These are phyloP conservation scores for Amaranthus cruentus DNA, from an alignment of 148 eudicot species.

Conservation along the genomic window DNA sequence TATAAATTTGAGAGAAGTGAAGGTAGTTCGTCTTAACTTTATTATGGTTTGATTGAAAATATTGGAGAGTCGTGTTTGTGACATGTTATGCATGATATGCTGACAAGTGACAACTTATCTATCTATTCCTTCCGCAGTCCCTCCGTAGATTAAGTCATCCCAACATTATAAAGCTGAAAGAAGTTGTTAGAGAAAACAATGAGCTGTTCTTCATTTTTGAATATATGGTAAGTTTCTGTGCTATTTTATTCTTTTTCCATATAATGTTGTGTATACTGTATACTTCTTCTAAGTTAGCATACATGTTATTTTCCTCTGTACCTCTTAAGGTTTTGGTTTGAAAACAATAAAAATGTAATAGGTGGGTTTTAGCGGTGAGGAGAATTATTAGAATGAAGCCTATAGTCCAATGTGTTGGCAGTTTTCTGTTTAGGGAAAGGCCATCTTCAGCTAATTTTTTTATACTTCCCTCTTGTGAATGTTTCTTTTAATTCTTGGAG, in stretches of 20 bases:
- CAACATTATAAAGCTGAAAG: slow-evolving; percentile 92
- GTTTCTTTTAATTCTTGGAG: neutral
- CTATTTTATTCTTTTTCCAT: no score
- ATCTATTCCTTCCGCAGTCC: slow-evolving; percentile 42
- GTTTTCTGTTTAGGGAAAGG: neutral
- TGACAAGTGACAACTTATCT: neutral
- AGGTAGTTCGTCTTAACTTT: slow-evolving; percentile 42
- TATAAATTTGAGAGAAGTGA: slow-evolving; percentile 83
- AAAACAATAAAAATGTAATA: neutral
- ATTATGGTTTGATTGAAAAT: neutral
- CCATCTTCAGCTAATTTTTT: neutral
- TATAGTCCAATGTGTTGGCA: neutral
- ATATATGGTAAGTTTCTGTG: slow-evolving; percentile 59
- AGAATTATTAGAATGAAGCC: no score
- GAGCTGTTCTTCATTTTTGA: slow-evolving; percentile 90
- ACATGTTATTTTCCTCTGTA: neutral
- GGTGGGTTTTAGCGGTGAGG: neutral
- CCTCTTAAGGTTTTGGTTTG: neutral
- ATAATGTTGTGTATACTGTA: no score
- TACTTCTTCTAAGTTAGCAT: neutral
- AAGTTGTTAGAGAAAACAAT: slow-evolving; percentile 77
- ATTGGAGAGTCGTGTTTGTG: neutral
- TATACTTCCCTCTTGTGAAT: no score
- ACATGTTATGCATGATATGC: neutral
- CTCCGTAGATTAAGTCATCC: slow-evolving; percentile 84